Base-by-base conservation (phyloP, 2,329 filamentous ascomycete genomes). In the Curvularia lunata region DNA sequence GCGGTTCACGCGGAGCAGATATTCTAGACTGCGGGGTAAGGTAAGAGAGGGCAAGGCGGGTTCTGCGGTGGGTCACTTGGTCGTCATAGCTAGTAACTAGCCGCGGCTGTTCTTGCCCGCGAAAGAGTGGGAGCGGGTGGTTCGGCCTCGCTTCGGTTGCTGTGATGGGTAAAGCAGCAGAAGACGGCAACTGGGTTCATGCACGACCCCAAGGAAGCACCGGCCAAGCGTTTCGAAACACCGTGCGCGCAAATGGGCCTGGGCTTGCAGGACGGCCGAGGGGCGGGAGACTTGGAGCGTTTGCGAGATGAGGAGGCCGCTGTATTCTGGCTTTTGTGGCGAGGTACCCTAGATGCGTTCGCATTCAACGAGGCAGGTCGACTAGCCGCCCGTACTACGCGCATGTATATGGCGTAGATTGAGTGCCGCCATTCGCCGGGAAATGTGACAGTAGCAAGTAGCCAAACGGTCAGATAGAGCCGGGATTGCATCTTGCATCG, bases 211-310 rank as follows among this genome's bases (percentile, higher is more conserved):
- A 16, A 13, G 7, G 19, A 48, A 48, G 55, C 55, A 57, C 55
- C 51, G 55, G 55, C 55, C 55, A 57, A 23, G 55, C 49, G 55
- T 57, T 57, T 57, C 38, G 55, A 57, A 57, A 57, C 55, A 18
- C 34, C 48, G 38, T 50, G 42, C 38, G 23, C 50, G 16, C 3
- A 10, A 42, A 30, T 30, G 19, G 45, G 50, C 21, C 38, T 50
- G 38, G 48, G 54, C 54, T 56, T 57, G 54, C 50, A 57, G 52
- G 42, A 48, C 45, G 49, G 5, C 40, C 23, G 21, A 13, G 41
- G 54, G 8, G 27, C 48, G 54, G 43, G 37, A 52, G 34, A 46
- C 2, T 52, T 47, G 34, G 34, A n/a, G n/a, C 19, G 28, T n/a
- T 42, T 30, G 43, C n/a, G 30, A 37, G 18, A 19, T 37, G 30